Percentiles rank a stretch among this genome's conserved stretches.
These are phyloP conservation scores for Colletotrichum plurivorum DNA, from an alignment of 2,329 filamentous ascomycete species.

Conservation along the genomic window DNA sequence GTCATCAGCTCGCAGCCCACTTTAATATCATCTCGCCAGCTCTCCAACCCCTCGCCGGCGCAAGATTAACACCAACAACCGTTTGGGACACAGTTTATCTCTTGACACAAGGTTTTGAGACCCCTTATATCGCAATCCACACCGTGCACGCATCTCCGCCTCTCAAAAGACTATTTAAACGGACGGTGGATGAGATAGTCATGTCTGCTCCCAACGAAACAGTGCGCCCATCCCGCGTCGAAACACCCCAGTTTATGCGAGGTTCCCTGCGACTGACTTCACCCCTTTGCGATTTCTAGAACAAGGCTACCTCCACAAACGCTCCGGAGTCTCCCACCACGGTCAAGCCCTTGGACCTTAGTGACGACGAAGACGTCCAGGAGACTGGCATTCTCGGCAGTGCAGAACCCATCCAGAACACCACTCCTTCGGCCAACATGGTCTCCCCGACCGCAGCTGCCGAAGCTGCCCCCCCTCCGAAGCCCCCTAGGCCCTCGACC, in stretches of 20 bases:
- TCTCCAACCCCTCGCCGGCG: conserved; percentile 39
- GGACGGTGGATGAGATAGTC: conserved; percentile 41
- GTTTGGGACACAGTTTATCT: conserved; percentile 16
- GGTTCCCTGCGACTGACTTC: conserved; percentile 38
- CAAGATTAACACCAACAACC: conserved; percentile 36
- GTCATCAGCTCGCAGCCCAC: conserved; percentile 43
- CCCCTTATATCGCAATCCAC: conserved; percentile 16
- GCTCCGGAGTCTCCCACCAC: conserved; percentile 77
- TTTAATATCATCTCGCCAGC: conserved; percentile 41
- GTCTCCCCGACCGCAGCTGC: conserved; percentile 53
- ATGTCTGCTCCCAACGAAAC: conserved; percentile 61
- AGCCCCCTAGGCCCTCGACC: conserved; percentile 87
- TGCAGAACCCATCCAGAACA: conserved; percentile 50
- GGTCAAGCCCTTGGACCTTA: conserved; percentile 73
- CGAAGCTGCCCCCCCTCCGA: conserved; percentile 73
- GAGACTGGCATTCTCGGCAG: conserved; percentile 67
- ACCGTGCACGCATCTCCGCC: no score
- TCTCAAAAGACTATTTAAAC: background rate
- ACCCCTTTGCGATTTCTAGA: conserved; percentile 48
- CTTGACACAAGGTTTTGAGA: background rate
- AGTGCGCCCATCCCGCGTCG: conserved; percentile 54
- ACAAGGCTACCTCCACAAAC: conserved; percentile 58
- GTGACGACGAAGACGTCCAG: conserved; percentile 77
- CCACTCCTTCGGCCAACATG: conserved; percentile 48
- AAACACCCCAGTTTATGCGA: conserved; percentile 41